Evolutionary conservation across 306 rosid species (phyloP), one percentile per base, ranked within the genome.

Genomic region (Betula pendula): DNA sequence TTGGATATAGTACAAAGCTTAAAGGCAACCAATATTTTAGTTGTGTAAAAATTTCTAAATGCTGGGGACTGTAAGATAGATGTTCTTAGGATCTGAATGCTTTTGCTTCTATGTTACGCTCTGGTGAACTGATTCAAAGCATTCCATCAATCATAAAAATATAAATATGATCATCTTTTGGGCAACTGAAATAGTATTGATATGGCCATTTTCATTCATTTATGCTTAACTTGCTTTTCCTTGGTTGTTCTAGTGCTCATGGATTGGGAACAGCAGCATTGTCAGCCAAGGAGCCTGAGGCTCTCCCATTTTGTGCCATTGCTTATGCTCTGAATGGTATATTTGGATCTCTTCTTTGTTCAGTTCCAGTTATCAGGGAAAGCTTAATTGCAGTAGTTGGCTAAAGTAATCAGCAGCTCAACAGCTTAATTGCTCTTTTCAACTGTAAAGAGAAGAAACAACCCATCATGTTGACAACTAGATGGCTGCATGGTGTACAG

Each of bases 201-300:
- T 19, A 42, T 55, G 29, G 62, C 66, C 74, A 63, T 71, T 53
- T 65, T 77, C 15, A 49, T 52, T 17, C 69, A 48, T 22, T 72
- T 44, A 56, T 60, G 38, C 48, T 75, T 58, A 53, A 51, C 73
- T 40, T 56, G 40, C 11, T 49, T 66, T n/a, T 82, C 71, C 48
- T 55, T 65, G 55, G 33, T 78, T 80, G 75, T 67, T 62, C 4
- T 79, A 92, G 97, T 83, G 97, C 98, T 63, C 97, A 92, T 73
- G 98, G 98, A 70, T 84, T 95, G 63, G 97, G 98, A 76, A 94
- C 98, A 71, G 98, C 96, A 33, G 98, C 98, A 38, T 87, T 94
- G 78, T 90, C 97, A 65, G 96, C 93, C 50, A 94, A 94, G 86
- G 98, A 94, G 87, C 98, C 98, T 7, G 98, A 92, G 83, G 97